Percentiles rank a stretch among this genome's conserved stretches.
Evolutionary conservation across 23 red algal genomes (phyloP).

Genomic region (Cyanidiococcus yangmingshanensis): DNA sequence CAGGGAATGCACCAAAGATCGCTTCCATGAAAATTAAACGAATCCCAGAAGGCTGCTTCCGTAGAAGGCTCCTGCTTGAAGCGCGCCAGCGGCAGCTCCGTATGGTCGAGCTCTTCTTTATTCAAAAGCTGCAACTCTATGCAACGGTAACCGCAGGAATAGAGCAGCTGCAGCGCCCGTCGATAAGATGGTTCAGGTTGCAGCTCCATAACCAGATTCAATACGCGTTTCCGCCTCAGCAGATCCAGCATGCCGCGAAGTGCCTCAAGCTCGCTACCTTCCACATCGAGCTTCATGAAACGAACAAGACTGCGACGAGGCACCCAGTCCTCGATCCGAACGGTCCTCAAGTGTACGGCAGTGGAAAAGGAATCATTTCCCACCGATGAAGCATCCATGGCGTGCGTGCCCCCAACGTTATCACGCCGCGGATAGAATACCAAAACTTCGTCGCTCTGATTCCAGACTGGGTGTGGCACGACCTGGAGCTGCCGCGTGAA

Average conservation of each 20-base stretch:
- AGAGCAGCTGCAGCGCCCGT: background rate
- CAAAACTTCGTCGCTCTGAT: background rate
- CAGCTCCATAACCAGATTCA: constrained; percentile 5
- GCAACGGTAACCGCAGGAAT: background rate
- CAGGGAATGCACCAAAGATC: background rate
- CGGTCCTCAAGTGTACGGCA: background rate
- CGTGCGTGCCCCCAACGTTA: background rate
- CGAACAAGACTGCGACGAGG: background rate
- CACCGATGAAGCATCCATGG: background rate
- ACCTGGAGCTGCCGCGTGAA: background rate
- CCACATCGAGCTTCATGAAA: constrained; percentile 7
- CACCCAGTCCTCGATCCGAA: background rate
- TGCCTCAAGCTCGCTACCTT: background rate
- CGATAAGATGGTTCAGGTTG: background rate
- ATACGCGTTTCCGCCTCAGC: background rate
- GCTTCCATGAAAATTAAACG: background rate
- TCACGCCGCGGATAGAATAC: background rate
- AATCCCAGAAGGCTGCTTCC: background rate
- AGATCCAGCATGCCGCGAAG: constrained; percentile 1
- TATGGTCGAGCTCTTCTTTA: background rate
- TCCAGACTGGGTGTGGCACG: background rate
- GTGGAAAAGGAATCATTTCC: background rate
- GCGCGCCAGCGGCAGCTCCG: background rate
- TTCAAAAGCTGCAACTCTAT: background rate
- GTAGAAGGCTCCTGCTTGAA: background rate